A percentile compares a stretch with the other conserved stretches of the same genome.
Evolutionary conservation across 2,329 filamentous ascomycete species (phyloP).

Genomic region (Atkinsonella texensis): DNA sequence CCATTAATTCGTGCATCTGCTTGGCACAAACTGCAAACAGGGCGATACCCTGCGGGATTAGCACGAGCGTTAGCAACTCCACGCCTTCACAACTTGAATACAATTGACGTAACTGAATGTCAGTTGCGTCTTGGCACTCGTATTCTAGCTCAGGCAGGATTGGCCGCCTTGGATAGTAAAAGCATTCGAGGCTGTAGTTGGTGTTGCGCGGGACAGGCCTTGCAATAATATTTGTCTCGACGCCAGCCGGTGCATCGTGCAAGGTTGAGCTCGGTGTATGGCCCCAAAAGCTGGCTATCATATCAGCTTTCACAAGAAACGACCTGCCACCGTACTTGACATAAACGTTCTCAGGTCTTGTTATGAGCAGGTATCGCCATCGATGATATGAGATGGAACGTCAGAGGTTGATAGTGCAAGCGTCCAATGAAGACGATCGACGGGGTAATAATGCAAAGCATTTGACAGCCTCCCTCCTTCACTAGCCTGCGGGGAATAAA

Average conservation of each 20-base stretch:
- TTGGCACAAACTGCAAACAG: too few species aligned
- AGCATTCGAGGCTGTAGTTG: not conserved
- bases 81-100: not conserved
- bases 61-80: not conserved
- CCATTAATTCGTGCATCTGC: too few species aligned
- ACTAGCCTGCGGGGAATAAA: slow-evolving; percentile 1
- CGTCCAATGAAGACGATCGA: not conserved
- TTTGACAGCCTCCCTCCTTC: not conserved
- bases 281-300: not conserved
- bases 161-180: not conserved
- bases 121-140: not conserved
- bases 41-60: too few species aligned
- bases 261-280: not conserved
- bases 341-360: not conserved
- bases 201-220: not conserved
- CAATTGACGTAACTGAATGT: not conserved
- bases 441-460: not conserved
- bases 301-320: not conserved
- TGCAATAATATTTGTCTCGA: not conserved
- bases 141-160: not conserved
- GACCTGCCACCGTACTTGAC: not conserved
- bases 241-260: not conserved
- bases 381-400: not conserved
- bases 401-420: not conserved
- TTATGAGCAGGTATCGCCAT: not conserved